Evolutionary conservation across 2,329 filamentous ascomycete species (phyloP).

Genomic region (Xylaria polymorpha): DNA sequence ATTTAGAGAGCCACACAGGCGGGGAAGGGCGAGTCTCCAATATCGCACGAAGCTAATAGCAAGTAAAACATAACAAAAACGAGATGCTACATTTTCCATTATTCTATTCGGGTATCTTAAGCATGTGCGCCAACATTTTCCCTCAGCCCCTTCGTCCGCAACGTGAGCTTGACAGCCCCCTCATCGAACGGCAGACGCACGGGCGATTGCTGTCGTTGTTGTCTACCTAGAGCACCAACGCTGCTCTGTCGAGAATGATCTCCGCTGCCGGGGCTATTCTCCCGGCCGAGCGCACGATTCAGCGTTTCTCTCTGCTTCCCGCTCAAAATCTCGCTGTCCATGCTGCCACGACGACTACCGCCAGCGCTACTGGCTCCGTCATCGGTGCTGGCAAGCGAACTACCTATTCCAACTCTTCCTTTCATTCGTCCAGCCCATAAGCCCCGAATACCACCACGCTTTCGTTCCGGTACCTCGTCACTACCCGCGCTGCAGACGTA

Average conservation of each 20-base stretch:
- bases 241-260: constrained; percentile 34
- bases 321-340: constrained; percentile 48
- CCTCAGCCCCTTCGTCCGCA: constrained; percentile 67
- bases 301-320: constrained; percentile 57
- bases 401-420: constrained; percentile 47
- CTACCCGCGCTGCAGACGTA: constrained; percentile 88
- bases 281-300: constrained; percentile 50
- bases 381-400: constrained; percentile 42
- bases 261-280: constrained; percentile 30
- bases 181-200: constrained; percentile 61
- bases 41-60: not conserved
- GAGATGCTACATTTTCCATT: constrained; percentile 11
- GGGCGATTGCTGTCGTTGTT: constrained; percentile 24
- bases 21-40: no score
- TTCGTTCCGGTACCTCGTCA: constrained; percentile 70
- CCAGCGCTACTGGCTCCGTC: constrained; percentile 56
- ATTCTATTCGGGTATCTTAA: constrained; percentile 41
- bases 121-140: constrained; percentile 57
- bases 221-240: constrained; percentile 16
- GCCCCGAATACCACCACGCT: constrained; percentile 69
- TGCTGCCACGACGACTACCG: constrained; percentile 50
- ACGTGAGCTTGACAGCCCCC: constrained; percentile 58
- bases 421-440: constrained; percentile 63
- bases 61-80: not conserved
- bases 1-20: not conserved